Base-by-base conservation (phyloP, 169 alveolate genomes). In the Plasmodium gallinaceum region DNA sequence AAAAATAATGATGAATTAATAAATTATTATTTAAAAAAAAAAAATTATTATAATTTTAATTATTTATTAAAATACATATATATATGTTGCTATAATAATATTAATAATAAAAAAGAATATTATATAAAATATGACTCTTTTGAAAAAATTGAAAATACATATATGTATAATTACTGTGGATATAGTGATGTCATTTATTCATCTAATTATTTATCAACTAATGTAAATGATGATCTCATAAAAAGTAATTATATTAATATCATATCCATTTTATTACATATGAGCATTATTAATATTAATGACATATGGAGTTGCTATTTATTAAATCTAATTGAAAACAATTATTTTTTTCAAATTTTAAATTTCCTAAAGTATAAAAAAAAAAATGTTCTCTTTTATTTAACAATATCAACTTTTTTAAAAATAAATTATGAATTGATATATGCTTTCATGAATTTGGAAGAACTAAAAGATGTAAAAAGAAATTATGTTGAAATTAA, bases 261-360 rank as follows among this genome's bases (percentile, higher is more conserved):
- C 1, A 51, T 62, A 3, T 32, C 91, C 2, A 9, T 83, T 24
- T 32, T 83, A 8, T n/a, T 83, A 2, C 91, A 83, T 51, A 69
- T 83, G 74, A 37, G 68, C 5, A 46, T 83, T n/a, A 16, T 83
- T 9, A 71, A 16, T 4, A 20, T 83, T 18, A 24, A 73, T 20
- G 91, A 83, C 26, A 24, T 83, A 12, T 83, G 91, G 91, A 83
- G 85, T 32, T 39, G 9, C 20, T 20, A 32, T 6, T 62, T 83
- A 2, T 68, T 43, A 16, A 68, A 57, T 37, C 20, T 52, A 16
- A 37, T 83, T 16, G 65, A 69, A 26, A 68, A 83, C 18, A 66
- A 69, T 83, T 5, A 43, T 14, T 39, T 69, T 57, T 83, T 83
- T 62, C 73, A 83, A 16, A 16, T 83, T 4, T 54, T 83, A 48